phyloP scores from a whole-genome alignment of 352 stramenopile genomes.

The Pythium rishiriense region DNA sequence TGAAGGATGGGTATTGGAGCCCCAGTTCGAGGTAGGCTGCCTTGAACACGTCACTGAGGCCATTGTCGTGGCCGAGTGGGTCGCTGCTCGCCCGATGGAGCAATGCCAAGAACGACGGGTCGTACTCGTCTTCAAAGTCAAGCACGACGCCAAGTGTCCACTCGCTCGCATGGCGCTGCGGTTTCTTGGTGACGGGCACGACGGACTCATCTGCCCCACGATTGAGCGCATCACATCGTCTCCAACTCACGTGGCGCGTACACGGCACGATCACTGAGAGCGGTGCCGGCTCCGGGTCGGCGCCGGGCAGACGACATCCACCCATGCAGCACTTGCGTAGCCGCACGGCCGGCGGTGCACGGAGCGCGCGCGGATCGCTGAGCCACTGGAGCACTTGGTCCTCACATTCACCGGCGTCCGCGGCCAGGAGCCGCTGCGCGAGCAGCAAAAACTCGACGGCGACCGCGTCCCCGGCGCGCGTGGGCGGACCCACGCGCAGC shows the following conservation, averaged over 20 bases:
- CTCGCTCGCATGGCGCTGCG: not conserved
- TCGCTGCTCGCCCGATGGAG: constrained; percentile 2
- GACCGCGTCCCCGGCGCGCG: not conserved
- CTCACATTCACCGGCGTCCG: constrained; percentile 1
- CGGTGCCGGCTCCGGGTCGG: constrained; percentile 6
- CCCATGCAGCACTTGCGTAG: constrained; percentile 17
- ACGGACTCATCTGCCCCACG: not conserved
- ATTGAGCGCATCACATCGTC: not conserved
- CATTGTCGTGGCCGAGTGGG: not conserved
- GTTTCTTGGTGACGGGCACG: not conserved
- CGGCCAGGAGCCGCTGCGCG: constrained; percentile 1
- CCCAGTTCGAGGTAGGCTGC: constrained; percentile 1
- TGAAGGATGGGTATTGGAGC: no score
- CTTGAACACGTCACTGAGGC: constrained; percentile 16
- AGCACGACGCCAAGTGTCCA: constrained; percentile 18
- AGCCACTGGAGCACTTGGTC: constrained; percentile 15
- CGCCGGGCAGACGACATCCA: constrained; percentile 4
- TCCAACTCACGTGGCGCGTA: constrained; percentile 8
- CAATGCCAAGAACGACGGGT: constrained; percentile 3
- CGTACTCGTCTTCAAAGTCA: constrained; percentile 10
- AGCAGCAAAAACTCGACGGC: constrained; percentile 22
- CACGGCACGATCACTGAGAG: constrained; percentile 8
- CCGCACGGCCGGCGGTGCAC: not conserved
- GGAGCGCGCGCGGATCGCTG: not conserved
- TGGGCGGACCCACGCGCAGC: not conserved